These are phyloP conservation scores for Tetrahymena elliotti DNA, from an alignment of 73 alveolate species.

Conservation along the genomic window DNA sequence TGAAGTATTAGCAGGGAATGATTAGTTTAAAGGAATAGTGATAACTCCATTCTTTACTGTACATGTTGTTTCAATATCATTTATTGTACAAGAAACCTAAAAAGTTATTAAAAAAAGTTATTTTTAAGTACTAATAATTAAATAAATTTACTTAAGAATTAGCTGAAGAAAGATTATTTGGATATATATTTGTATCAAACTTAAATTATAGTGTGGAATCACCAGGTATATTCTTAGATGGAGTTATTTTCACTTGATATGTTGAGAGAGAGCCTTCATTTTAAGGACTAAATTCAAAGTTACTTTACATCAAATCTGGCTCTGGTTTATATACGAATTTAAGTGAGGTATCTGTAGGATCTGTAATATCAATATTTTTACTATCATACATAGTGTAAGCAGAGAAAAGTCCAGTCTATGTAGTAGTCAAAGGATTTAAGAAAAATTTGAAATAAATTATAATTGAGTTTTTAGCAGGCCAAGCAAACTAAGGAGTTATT, in stretches of 20 bases:
- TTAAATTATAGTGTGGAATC: not conserved
- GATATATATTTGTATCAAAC: not conserved
- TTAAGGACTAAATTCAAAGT: not conserved
- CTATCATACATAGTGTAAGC: constrained; percentile 24
- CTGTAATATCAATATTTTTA: constrained; percentile 16
- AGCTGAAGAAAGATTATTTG: not conserved
- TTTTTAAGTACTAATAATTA: not conserved
- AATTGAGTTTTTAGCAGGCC: not conserved
- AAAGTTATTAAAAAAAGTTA: not conserved
- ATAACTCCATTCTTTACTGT: not conserved
- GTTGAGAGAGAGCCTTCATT: not conserved
- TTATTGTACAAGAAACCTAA: not conserved
- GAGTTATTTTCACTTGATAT: not conserved
- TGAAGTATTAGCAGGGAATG: not conserved
- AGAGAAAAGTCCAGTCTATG: not conserved
- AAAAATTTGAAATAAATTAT: not conserved
- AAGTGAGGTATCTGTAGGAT: constrained; percentile 17
- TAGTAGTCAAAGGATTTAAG: not conserved
- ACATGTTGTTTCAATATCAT: not conserved
- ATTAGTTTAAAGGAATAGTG: not conserved
- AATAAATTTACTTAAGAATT: not conserved
- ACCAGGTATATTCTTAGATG: not conserved
- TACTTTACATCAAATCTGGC: not conserved
- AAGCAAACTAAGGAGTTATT: not conserved
- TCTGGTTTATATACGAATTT: constrained; percentile 1